Evolutionary conservation across 2,329 filamentous ascomycete genomes (phyloP), one percentile per base, ranked within the genome.

Genomic region (Cephalotrichum gorgonifer): DNA sequence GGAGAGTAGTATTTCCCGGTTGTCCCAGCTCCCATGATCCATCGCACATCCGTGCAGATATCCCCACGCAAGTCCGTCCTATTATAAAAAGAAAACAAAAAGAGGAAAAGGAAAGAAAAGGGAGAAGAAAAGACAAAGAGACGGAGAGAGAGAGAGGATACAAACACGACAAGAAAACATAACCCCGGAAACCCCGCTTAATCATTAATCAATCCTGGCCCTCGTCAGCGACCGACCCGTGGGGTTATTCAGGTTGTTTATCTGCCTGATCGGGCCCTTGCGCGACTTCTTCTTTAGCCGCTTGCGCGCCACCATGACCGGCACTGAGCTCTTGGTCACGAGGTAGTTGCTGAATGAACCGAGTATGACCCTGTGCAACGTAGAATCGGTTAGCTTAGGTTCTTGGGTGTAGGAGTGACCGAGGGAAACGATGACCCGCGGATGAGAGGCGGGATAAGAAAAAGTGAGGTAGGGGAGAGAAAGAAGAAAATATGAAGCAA

Each of bases 291-390:
- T 95, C 44, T 86, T 77, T 41, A 96, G 74, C 51, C 87, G 85
- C 72, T 95, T 96, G 51, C 93, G 76, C 7, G 93, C 93, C 31
- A 97, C 93, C 93, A 98, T 98, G 52, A 98, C 93, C 0, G 93
- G 93, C 15, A 95, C 89, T 2, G 88, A 95, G 54, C 88, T 95
- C 70, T 97, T 97, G 33, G 89, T 95, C 28, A 98, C 90, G 7
- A 98, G 75, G 61, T 98, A 98, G 63, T 97, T 97, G 52, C 88
- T 95, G 66, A 98, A 97, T 0, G 90, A 96, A 25, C 93, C 93
- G 27, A 98, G 76, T 52, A 98, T 83, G 22, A 96, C 91, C 61
- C 90, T 94, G 57, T 44, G 30, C 7, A 20, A 8, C 22, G 35
- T 39, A 22, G 22, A 20, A 8, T 20, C 17, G 20, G 17, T 39